Percentiles rank a stretch among this genome's conserved stretches.
These are phyloP conservation scores for Pseudonitzschia pungens DNA, from an alignment of 108 stramenopile species.

Conservation along the genomic window DNA sequence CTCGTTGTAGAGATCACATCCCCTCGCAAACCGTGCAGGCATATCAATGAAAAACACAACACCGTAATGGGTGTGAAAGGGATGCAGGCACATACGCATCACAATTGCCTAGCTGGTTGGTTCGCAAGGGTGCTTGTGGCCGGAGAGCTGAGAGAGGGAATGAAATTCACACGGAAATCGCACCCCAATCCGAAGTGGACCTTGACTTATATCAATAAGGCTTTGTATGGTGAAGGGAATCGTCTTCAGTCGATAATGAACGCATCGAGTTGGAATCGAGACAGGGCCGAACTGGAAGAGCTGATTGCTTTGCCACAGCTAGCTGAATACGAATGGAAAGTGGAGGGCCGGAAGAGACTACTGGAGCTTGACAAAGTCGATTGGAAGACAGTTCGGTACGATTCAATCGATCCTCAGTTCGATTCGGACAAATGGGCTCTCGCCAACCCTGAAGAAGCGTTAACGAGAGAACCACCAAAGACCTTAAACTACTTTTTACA, in stretches of 20 bases:
- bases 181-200: slow-evolving; percentile 45
- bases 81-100: slow-evolving; percentile 5
- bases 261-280: slow-evolving; percentile 23
- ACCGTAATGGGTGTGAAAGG: slow-evolving; percentile 28
- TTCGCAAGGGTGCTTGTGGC: slow-evolving; percentile 30
- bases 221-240: slow-evolving; percentile 30
- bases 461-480: not conserved
- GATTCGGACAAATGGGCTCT: not conserved
- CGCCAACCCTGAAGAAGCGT: not conserved
- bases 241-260: not conserved
- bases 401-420: slow-evolving; percentile 9
- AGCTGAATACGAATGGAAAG: slow-evolving; percentile 38
- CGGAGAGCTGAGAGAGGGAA: slow-evolving; percentile 34
- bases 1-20: slow-evolving; percentile 33
- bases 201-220: slow-evolving; percentile 16
- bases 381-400: not conserved
- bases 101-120: slow-evolving; percentile 32
- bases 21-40: slow-evolving; percentile 30
- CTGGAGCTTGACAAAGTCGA: slow-evolving; percentile 2
- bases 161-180: slow-evolving; percentile 13
- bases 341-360: slow-evolving; percentile 1
- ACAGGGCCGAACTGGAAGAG: slow-evolving; percentile 28
- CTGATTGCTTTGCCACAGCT: slow-evolving; percentile 24
- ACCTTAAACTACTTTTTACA: not conserved
- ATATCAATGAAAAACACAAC: slow-evolving; percentile 27